phyloP scores from a whole-genome alignment of 805 yeast species.

The Cyberlindnera misumaiensis region DNA sequence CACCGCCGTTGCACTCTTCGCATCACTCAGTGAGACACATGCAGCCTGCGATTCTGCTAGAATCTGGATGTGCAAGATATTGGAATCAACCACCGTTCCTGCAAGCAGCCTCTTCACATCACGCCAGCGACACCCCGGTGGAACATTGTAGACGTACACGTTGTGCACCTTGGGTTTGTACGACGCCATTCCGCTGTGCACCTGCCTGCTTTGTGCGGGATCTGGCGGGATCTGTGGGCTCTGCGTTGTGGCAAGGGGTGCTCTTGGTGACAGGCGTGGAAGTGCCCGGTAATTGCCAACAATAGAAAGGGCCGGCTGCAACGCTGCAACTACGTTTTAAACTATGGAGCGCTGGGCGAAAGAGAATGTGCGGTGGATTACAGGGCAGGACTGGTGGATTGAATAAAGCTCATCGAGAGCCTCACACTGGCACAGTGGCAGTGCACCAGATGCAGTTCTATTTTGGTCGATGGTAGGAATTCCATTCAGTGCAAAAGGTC shows the following conservation, averaged over 20 bases:
- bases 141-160: constrained; percentile 17
- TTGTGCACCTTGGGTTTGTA: constrained; percentile 5
- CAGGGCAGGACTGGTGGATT: no score
- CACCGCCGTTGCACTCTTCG: constrained; percentile 5
- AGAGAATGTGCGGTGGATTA: no score
- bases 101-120: constrained; percentile 16
- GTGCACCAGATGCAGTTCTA: no score
- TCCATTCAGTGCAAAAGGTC: no score
- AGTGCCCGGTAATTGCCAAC: no score
- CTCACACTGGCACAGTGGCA: no score
- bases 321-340: no score
- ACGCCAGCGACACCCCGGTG: constrained; percentile 17
- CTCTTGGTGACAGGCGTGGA: no score
- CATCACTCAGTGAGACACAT: constrained; percentile 9
- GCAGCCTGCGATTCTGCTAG: constrained; percentile 5
- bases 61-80: constrained; percentile 18
- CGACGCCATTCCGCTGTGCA: background rate
- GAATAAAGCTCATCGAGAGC: no score
- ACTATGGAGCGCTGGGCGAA: no score
- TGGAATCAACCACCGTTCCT: constrained; percentile 13
- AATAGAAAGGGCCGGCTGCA: no score
- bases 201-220: background rate
- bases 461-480: no score
- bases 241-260: background rate
- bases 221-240: background rate